phyloP scores from a whole-genome alignment of 441 rosid species.

The Adansonia rubrostipa region DNA sequence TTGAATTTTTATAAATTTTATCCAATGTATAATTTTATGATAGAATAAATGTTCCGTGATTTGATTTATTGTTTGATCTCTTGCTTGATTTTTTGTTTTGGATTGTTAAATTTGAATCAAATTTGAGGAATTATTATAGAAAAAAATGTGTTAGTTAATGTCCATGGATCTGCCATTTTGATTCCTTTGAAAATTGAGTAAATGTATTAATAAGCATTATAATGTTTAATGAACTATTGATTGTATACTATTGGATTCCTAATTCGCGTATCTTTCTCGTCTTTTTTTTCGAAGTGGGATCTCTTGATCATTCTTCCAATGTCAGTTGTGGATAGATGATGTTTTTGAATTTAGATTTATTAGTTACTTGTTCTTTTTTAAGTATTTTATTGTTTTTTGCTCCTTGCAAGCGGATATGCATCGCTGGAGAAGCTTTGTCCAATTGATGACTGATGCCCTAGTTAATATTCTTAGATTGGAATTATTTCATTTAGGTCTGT shows the following conservation, averaged over 20 bases:
- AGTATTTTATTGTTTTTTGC: too few relatives aligned
- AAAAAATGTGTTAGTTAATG: neutral
- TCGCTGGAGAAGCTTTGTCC: neutral
- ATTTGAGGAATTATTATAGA: neutral
- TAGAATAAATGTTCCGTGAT: neutral
- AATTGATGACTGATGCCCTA: too few relatives aligned
- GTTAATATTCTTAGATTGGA: neutral
- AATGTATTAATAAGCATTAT: neutral
- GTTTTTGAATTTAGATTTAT: neutral
- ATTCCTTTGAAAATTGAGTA: neutral
- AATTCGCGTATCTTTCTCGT: neutral
- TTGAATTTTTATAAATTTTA: neutral
- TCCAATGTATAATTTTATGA: neutral
- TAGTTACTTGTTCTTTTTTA: neutral
- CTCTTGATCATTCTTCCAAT: neutral
- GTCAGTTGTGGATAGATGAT: neutral
- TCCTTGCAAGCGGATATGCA: neutral
- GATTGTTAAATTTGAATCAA: constrained; percentile 7
- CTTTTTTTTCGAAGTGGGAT: neutral
- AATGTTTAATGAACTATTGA: neutral
- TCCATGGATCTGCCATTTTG: constrained; percentile 14
- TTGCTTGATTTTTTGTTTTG: neutral
- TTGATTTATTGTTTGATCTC: constrained; percentile 2
- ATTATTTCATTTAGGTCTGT: neutral
- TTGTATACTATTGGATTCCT: neutral